Evolutionary conservation across 2,329 filamentous ascomycete genomes (phyloP), one percentile per base, ranked within the genome.

Genomic region (Epichloe glyceriae): DNA sequence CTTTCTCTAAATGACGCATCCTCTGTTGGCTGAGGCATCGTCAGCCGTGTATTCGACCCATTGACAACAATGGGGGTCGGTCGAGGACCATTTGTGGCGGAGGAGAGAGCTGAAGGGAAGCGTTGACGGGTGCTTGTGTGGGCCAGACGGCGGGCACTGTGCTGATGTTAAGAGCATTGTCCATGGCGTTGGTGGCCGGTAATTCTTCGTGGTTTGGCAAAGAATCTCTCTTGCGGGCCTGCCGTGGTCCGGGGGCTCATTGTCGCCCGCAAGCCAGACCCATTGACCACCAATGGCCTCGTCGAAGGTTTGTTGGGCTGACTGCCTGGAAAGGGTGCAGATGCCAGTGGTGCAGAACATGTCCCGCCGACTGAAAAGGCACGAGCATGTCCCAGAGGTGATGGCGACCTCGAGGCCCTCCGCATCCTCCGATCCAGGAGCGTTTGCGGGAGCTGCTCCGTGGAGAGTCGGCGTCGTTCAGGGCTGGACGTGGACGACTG

Each of bases 391-490:
- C 75, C 73, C 2, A 77, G 62, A 0, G 78, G 76, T 3, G 78
- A 81, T 12, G 76, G 77, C 5, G 78, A 80, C 14, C 76, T 70
- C 2, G 76, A 79, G 2, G 71, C 71, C 38, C 74, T 69, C 56
- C 70, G 71, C 62, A 78, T 77, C 39, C 75, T 66, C 22, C 73
- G 68, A 50, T 79, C 75, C 6, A 79, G 65, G 22, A 79, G 70
- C 11, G 72, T 70, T 57, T 78, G 76, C 0, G 76, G 73, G 4
- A 74, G 62, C 54, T 78, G 73, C 43, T 79, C 77, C 1, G 74
- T 74, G 0, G 77, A 79, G 11, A 74, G 60, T 12, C 75, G 67
- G 33, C 73, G 68, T 40, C 73, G 68, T 26, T 64, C 67, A 26
- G 70, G 66, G 33, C 61, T 61, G 3, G 65, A 55, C 3, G 56